Evolutionary conservation across 2,329 filamentous ascomycete species (phyloP), one percentile per base, ranked within the genome.

Genomic region (Coniochaeta ligniaria): DNA sequence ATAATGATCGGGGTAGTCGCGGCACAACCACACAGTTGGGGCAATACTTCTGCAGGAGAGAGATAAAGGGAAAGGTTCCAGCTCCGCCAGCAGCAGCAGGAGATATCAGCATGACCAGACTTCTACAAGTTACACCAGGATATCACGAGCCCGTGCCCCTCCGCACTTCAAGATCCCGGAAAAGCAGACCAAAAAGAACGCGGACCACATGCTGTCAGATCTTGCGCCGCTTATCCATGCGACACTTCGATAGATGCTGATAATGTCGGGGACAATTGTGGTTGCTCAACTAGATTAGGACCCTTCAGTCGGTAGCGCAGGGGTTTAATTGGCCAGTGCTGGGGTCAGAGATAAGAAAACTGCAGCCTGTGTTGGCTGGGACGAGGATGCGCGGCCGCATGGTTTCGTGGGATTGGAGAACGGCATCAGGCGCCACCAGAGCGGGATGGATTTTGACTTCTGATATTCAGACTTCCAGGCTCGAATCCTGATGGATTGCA

Each of bases 271-370:
- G 31, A 17, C 47, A 52, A 17, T 26, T 31, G 47, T 52, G 22
- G 47, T 52, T 52, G 47, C 7, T 52, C 47, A 52, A 52, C 43
- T 47, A 12, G 16, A 52, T 31, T 26, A 52, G 22, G 47, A 52
- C 47, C 47, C 47, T 52, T 52, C 47, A n/a, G 24, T 52, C 47
- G 47, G 35, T 54, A 41, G n/a, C 59, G n/a, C 26, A 36, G 35
- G 22, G 28, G 14, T 17, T 26, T 63, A 45, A 65, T 65, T 65
- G 64, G 64, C 56, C 52, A 50, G 54, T 31, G 47, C 24, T 45
- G 58, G 47, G 57, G 52, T 58, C 47, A 66, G 60, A 65, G 65
- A 66, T 66, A 67, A 66, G 66, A 57, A 64, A 62, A 57, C 28
- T 36, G 31, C 56, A 45, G 54, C 63, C 14, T 28, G 47, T 52